Base-by-base conservation (phyloP, 495 filamentous ascomycete genomes). In the Paragyromitra xinjiangensis region DNA sequence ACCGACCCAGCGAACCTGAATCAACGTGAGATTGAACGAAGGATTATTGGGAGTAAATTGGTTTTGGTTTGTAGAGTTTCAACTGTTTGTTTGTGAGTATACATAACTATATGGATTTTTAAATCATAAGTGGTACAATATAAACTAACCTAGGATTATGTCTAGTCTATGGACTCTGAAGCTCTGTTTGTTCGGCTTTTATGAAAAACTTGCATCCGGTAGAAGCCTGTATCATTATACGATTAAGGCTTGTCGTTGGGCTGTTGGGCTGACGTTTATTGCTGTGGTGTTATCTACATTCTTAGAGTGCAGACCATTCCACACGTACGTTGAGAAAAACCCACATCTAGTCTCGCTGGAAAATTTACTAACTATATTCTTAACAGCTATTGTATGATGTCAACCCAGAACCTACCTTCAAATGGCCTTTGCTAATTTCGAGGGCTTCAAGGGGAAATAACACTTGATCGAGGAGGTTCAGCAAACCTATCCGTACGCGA, bases 271-370 rank as follows among this genome's bases (percentile, higher is more conserved):
- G 5, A 75, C 69, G 37, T 78, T 75, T 22, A 19, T 78, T 63
- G 24, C 22, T n/a, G 69, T 67, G 16, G 55, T 74, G 12, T 14
- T 73, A 3, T 44, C 58, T 29, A 67, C 44, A 16, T 67, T 67
- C 12, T 71, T 78, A 7, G 69, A 78, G 26, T 78, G 75, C 19
- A 51, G 55, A n/a, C 69, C 75, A 42, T 78, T 78, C 9, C 22
- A 45, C 39, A 48, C 19, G 67, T 70, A 42, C 22, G 53, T 61
- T 37, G 14, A 64, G n/a, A 11, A 62, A 19, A 7, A n/a, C 9
- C 6, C 37, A 0, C 5, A n/a, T 51, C 42, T 16, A 24, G 42
- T 22, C 2, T 37, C 24, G 1, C 1, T 39, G 3, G 2, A n/a
- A 50, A 51, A 16, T 11, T 19, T 26, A 40, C 6, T 53, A 56